Evolutionary conservation across 352 stramenopile species (phyloP), one percentile per base, ranked within the genome.

Genomic region (Phytopythium montanum): DNA sequence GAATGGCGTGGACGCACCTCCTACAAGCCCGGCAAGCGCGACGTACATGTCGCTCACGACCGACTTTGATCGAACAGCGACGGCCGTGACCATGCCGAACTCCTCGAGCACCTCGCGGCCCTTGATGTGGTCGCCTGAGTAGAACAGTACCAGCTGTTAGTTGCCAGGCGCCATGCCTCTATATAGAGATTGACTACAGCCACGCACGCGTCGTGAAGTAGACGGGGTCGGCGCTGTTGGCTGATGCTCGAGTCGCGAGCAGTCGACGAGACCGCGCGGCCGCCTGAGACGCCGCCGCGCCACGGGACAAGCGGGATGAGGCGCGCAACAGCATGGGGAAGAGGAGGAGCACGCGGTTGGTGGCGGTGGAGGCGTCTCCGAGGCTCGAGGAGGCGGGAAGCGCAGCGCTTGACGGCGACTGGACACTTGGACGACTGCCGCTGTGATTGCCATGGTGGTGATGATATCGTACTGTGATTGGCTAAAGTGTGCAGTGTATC

Each of bases 11-110:
- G 3, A 59, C 69, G 45, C 51, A 81, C 72, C 81, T 59, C 84
- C 84, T 46, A 93, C 76, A 2, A 91, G 68, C 1, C 84, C 84
- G 10, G 81, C 68, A 26, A 90, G 54, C 33, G 84, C 84, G 26
- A 90, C 84, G 51, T 90, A 88, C 76, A 93, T 91, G 54, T 93
- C 84, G 63, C 76, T 89, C 42, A 93, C 60, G 57, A 93, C 81
- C 52, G 81, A 90, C 61, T 91, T 93, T 71, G 84, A 91, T 26
- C 84, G 84, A 53, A 93, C 84, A 3, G 81, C 81, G 23, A 85
- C 79, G 23, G 81, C 79, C 12, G 79, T 90, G 23, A 93, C 84
- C 57, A 93, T 72, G 0, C 84, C 84, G 52, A 85, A 79, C 73
- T 93, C 84, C 25, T 93, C 73, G 23, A 88, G 60, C 21, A 93